Conservation (phyloP, 352 stramenopile genomes). For the Globisporangium viniferum region DNA sequence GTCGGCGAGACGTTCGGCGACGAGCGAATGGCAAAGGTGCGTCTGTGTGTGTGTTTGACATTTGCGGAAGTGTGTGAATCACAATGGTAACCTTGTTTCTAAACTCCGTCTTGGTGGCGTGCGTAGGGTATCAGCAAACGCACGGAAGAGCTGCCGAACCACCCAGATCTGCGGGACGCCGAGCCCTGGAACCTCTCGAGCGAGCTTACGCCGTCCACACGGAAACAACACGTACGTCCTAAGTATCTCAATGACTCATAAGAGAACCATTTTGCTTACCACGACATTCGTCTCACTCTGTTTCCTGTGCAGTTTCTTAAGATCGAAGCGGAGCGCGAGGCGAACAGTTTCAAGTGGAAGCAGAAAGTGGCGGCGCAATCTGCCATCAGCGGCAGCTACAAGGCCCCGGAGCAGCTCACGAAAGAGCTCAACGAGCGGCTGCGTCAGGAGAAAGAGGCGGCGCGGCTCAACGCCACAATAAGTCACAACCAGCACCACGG, state of each 20-base stretch:
- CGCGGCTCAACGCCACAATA: slow-evolving; percentile 13
- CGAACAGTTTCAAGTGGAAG: slow-evolving; percentile 53
- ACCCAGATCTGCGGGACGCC: slow-evolving; percentile 54
- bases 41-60: slow-evolving; percentile 8
- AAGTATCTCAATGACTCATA: background rate
- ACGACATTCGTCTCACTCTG: background rate
- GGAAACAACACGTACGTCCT: slow-evolving; percentile 45
- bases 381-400: slow-evolving; percentile 29
- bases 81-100: background rate
- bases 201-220: slow-evolving; percentile 37
- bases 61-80: background rate
- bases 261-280: background rate
- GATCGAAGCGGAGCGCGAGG: slow-evolving; percentile 29
- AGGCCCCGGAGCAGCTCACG: slow-evolving; percentile 48
- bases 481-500: background rate
- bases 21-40: slow-evolving; percentile 54
- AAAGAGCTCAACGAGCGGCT: slow-evolving; percentile 45
- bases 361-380: slow-evolving; percentile 27
- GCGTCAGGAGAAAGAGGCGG: slow-evolving; percentile 44
- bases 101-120: background rate
- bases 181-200: slow-evolving; percentile 66
- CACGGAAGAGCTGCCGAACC: slow-evolving; percentile 73
- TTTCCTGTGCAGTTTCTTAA: slow-evolving; percentile 24
- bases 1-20: slow-evolving; percentile 64
- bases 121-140: slow-evolving; percentile 62